Conservation (phyloP, 768 basidiomycete genomes). For the Amylocystis lapponica region DNA sequence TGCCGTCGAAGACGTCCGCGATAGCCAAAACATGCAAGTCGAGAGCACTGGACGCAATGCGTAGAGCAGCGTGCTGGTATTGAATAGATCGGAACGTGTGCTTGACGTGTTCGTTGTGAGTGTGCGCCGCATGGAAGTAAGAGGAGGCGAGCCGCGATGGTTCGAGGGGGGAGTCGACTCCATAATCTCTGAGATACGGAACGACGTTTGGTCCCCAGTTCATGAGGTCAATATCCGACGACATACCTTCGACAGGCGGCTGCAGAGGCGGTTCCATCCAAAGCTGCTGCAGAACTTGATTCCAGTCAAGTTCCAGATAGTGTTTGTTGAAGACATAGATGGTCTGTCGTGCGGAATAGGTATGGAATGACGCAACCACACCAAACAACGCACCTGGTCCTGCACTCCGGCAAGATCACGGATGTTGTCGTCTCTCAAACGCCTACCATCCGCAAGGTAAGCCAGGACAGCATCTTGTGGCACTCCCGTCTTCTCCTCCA, state of each 20-base stretch:
- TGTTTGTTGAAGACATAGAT: slow-evolving; percentile 84
- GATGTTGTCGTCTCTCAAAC: slow-evolving; percentile 64
- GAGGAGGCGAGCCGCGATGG: slow-evolving; percentile 62
- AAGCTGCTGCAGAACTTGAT: slow-evolving; percentile 62
- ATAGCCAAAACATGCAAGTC: slow-evolving; percentile 71
- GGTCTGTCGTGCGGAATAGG: too few relatives aligned
- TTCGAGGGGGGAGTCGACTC: slow-evolving; percentile 69
- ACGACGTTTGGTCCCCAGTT: not conserved
- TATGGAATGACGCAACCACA: slow-evolving; percentile 3
- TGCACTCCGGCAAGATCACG: slow-evolving; percentile 70
- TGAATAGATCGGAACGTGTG: slow-evolving; percentile 47
- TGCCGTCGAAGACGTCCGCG: slow-evolving; percentile 64
- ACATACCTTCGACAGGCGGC: slow-evolving; percentile 65
- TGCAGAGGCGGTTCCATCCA: slow-evolving; percentile 55
- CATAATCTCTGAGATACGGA: slow-evolving; percentile 40
- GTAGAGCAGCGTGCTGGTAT: slow-evolving; percentile 63
- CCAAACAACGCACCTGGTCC: slow-evolving; percentile 54
- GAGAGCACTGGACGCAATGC: slow-evolving; percentile 66
- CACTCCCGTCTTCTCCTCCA: slow-evolving; percentile 67
- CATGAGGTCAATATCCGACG: too few relatives aligned
- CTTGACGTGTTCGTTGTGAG: slow-evolving; percentile 58
- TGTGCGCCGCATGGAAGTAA: slow-evolving; percentile 56
- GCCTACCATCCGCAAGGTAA: slow-evolving; percentile 74
- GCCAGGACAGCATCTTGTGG: slow-evolving; percentile 66
- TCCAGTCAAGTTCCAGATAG: slow-evolving; percentile 65